Conservation (phyloP, 2,329 filamentous ascomycete species). For the Aspergillus chevalieri region DNA sequence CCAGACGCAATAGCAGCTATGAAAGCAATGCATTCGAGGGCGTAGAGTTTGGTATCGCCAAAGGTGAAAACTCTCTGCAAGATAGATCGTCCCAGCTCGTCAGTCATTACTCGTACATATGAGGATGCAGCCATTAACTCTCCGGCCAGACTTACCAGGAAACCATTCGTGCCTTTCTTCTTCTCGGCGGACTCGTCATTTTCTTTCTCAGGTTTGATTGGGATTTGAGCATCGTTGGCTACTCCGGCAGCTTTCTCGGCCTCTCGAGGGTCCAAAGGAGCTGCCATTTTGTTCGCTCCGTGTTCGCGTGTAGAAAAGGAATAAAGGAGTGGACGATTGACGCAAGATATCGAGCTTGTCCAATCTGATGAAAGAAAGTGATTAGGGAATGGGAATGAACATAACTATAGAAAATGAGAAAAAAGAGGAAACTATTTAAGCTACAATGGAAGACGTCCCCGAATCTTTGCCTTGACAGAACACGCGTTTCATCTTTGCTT, state of each 20-base stretch:
- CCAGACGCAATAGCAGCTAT: conserved; percentile 18
- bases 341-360: background rate
- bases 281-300: background rate
- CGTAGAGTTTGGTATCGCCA: conserved; percentile 1
- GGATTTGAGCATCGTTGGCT: background rate
- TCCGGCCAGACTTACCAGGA: background rate
- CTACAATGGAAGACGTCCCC: background rate
- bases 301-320: background rate
- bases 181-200: background rate
- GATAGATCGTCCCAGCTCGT: background rate
- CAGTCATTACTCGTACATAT: background rate
- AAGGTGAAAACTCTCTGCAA: conserved; percentile 6
- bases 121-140: background rate
- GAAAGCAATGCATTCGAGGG: conserved; percentile 1
- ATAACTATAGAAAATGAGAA: background rate
- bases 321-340: background rate
- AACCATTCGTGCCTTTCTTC: background rate
- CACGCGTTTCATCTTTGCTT: background rate
- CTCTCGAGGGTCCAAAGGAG: background rate
- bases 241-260: background rate
- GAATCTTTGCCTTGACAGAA: background rate
- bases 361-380: background rate
- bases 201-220: background rate
- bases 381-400: background rate
- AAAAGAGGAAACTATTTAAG: background rate